Percentiles rank a stretch among this genome's conserved stretches.
Evolutionary conservation across 2,329 filamentous ascomycete genomes (phyloP).

Genomic region (Ilyonectria mors-panacis): DNA sequence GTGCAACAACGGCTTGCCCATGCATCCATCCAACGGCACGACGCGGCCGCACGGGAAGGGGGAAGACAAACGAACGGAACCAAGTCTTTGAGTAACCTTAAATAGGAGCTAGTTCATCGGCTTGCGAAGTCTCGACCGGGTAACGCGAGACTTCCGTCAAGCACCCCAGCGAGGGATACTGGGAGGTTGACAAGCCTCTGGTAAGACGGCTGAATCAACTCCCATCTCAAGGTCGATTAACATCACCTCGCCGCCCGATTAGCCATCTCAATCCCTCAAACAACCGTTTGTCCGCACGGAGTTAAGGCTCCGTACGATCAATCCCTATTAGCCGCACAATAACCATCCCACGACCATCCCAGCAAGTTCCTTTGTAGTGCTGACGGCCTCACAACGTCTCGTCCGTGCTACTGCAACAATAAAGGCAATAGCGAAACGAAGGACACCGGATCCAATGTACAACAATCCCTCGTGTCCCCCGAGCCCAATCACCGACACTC

Average conservation of each 20-base stretch:
- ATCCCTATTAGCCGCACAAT: not conserved
- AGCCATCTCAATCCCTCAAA: not conserved
- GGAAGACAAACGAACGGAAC: too few species aligned
- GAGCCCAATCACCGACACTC: constrained; percentile 3
- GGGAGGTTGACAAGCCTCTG: too few species aligned
- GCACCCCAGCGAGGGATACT: too few species aligned
- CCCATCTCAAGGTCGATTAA: not conserved
- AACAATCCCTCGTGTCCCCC: not conserved
- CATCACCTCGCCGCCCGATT: not conserved
- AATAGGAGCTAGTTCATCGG: too few species aligned
- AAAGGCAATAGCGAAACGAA: constrained; percentile 2
- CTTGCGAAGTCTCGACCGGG: too few species aligned
- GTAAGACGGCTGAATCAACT: too few species aligned
- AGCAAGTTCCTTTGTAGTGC: constrained; percentile 1
- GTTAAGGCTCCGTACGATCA: not conserved
- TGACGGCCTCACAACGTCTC: not conserved
- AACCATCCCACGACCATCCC: not conserved
- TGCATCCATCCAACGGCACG: too few species aligned
- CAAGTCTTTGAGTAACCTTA: too few species aligned
- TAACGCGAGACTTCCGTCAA: too few species aligned
- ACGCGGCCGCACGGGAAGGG: too few species aligned
- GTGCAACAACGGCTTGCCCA: too few species aligned
- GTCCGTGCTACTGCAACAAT: constrained; percentile 14
- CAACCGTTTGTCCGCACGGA: not conserved
- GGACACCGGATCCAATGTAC: not conserved